Base-by-base conservation (phyloP, 1,284 basidiomycete species). In the Exsudoporus floridanus region DNA sequence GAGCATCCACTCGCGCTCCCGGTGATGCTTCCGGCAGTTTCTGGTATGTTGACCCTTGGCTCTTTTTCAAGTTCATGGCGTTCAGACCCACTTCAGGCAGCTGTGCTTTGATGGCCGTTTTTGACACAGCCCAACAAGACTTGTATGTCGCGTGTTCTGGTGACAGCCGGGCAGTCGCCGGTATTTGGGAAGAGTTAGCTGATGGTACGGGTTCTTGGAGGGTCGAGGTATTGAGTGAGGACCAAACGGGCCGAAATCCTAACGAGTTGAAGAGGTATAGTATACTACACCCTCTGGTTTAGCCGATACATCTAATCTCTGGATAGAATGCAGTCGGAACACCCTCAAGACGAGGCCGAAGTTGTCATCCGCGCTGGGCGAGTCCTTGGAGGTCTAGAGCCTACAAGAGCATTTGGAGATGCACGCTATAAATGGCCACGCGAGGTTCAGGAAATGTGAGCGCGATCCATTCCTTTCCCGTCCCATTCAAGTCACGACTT, bases 101-200 rank as follows among this genome's bases (percentile, higher is more conserved):
- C 53, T 97, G 94, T 67, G 92, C 94, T 1, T 74, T 97, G 48
- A 79, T 94, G 66, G 86, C 92, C 0, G 69, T 94, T 35, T 80
- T 98, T 53, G 95, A 98, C 65, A 90, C 90, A 0, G 83, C 88
- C 21, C 79, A 88, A 56, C 79, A 79, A 45, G 85, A 92, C 63
- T 70, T 98, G 34, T 95, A 95, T 63, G 84, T 98, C 35, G 96
- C 97, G 2, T 88, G 88, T 60, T 89, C 94, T 7, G 97, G 97
- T 2, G 97, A 99, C 69, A 91, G 91, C 63, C 84, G 97, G 40
- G 97, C 97, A 10, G 92, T 99, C 3, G 95, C 96, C 13, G 97
- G 97, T 27, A 83, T 93, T 54, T 96, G 92, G 88, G 86, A 92
- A 60, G 74, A 78, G 46, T 76, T 77, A 45, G 74, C 74, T 9